Evolutionary conservation across 2,329 filamentous ascomycete genomes (phyloP).

Genomic region (Epichloe glyceriae): DNA sequence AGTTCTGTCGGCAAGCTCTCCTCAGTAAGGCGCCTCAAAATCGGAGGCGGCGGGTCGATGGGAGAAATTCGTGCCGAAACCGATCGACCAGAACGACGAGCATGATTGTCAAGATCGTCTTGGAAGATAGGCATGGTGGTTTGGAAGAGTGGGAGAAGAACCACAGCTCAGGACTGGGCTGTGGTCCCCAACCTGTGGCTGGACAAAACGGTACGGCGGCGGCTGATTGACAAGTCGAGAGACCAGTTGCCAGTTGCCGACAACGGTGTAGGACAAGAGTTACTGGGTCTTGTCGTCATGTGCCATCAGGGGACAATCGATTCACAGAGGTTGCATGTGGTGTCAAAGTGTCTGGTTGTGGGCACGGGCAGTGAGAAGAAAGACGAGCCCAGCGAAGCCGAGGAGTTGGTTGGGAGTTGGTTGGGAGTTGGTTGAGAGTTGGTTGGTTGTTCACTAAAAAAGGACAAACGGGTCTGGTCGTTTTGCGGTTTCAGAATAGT

Average conservation of each 20-base stretch:
- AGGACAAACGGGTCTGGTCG: background rate
- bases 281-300: background rate
- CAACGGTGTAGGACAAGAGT: background rate
- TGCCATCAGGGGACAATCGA: background rate
- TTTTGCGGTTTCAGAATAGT: background rate
- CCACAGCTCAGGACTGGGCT: constrained; percentile 19
- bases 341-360: background rate
- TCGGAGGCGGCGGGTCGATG: constrained; percentile 8
- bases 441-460: background rate
- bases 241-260: background rate
- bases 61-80: constrained; percentile 10
- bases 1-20: constrained; percentile 49
- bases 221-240: background rate
- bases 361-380: background rate
- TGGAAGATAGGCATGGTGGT: constrained; percentile 45
- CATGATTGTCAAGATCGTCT: constrained; percentile 30
- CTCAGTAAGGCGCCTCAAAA: constrained; percentile 32
- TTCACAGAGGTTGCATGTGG: background rate
- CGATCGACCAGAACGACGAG: constrained; percentile 13
- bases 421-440: too few species aligned
- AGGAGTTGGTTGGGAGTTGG: background rate
- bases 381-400: background rate
- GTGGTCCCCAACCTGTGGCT: constrained; percentile 8
- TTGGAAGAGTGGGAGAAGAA: constrained; percentile 13
- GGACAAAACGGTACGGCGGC: constrained; percentile 6